These are phyloP conservation scores for Xylaria flabelliformis DNA, from an alignment of 495 filamentous ascomycete species.

Conservation along the genomic window DNA sequence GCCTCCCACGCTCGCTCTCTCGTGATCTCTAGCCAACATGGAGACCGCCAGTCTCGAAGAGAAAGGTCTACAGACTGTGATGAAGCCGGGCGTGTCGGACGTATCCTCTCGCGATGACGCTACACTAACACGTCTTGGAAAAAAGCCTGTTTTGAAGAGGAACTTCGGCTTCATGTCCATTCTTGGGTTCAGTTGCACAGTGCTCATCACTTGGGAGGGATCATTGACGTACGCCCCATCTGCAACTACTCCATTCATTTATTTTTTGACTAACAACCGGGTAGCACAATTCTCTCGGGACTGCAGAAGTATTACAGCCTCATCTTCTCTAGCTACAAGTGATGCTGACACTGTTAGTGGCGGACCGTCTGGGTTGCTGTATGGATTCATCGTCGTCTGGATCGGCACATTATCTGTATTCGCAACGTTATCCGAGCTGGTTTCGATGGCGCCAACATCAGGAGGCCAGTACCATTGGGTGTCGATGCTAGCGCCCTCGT, in stretches of 20 bases:
- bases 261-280: conserved; percentile 13
- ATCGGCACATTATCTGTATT: conserved; percentile 36
- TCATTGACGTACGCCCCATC: conserved; percentile 32
- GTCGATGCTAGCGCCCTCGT: conserved; percentile 62
- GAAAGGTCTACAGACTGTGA: not conserved
- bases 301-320: conserved; percentile 27
- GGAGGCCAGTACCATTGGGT: conserved; percentile 54
- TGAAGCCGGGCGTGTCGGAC: not conserved
- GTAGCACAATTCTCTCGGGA: conserved; percentile 24
- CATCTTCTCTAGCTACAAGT: not conserved
- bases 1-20: not conserved
- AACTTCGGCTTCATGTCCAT: conserved; percentile 53
- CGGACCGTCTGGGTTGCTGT: conserved; percentile 41
- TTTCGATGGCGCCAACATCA: conserved; percentile 42
- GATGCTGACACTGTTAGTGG: conserved; percentile 33
- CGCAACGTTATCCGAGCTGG: conserved; percentile 39
- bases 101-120: conserved; percentile 45
- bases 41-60: conserved; percentile 9
- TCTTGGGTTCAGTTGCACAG: conserved; percentile 52
- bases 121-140: conserved; percentile 55
- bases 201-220: conserved; percentile 54
- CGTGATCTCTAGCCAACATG: conserved; percentile 8
- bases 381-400: conserved; percentile 39
- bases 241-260: not conserved
- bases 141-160: conserved; percentile 57